Base-by-base conservation (phyloP, 2,329 filamentous ascomycete species). In the Phialocephala sp. region DNA sequence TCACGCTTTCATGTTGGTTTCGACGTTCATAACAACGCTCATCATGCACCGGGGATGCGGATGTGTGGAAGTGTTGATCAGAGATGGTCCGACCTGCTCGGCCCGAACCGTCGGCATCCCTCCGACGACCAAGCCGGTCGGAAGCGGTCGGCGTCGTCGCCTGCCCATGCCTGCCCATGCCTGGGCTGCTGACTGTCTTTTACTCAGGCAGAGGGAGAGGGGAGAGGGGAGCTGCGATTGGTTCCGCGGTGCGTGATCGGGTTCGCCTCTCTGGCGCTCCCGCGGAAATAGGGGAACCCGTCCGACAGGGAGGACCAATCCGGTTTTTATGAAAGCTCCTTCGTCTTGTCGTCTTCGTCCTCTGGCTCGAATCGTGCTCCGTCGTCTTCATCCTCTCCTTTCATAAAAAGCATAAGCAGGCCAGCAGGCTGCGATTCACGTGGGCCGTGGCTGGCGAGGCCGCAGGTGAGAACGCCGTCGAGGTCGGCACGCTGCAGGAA, bases 91-190 rank as follows among this genome's bases (percentile, higher is more conserved):
- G 41, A 43, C 41, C 22, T 15, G 3, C 41, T 59, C 62, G 62
- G 55, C 62, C 62, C 62, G 62, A 54, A 59, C 62, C 58, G 39
- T 63, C 56, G 36, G 56, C 20, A 32, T 22, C 9, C 52, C 27
- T 36, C 24, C 6, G 27, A 55, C 24, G 20, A 18, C 47, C 20
- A 39, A 20, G 27, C 18, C 47, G 24, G 24, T 5, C 15, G 43
- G 43, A 52, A 27, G 47, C 22, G 15, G 24, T 54, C 50, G 50
- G 50, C 50, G 14, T 54, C 12, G 11, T 24, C 11, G 6, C 22
- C 27, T 15, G 15, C 22, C 47, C 37, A 18, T n/a, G 41, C 41
- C 18, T 20, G 22, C 8, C 18, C 45, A n/a, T n/a, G 4, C n/a
- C n/a, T 50, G 45, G 20, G 3, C n/a, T 11, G 20, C 8, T 50